Conservation (phyloP, 176 grass and related monocot genomes). For the Musa itinerans region DNA sequence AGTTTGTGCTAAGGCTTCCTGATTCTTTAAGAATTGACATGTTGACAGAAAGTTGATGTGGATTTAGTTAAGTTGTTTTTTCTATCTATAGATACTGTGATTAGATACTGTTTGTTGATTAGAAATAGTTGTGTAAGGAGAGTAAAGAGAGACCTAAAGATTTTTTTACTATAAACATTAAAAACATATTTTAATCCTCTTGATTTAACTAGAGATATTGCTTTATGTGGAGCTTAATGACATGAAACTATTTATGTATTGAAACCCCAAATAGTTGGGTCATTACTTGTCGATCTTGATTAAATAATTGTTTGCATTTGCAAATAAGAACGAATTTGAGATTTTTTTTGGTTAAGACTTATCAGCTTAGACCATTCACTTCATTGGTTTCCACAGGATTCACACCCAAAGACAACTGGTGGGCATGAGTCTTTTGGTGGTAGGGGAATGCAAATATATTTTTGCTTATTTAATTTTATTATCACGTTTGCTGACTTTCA, state of each 20-base stretch:
- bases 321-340: background rate
- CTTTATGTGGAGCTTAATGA: too few species aligned
- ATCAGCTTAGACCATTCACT: background rate
- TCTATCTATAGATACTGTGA: too few species aligned
- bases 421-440: conserved; percentile 39
- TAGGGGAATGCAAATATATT: conserved; percentile 25
- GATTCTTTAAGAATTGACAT: background rate
- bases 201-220: too few species aligned
- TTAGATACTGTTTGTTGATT: too few species aligned
- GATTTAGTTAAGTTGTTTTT: background rate
- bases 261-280: too few species aligned
- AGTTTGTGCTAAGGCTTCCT: background rate
- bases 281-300: too few species aligned
- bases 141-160: too few species aligned
- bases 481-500: conserved; percentile 9
- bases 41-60: background rate
- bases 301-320: background rate
- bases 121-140: too few species aligned
- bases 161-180: too few species aligned
- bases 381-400: conserved; percentile 34
- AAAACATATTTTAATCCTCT: too few species aligned
- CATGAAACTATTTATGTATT: too few species aligned
- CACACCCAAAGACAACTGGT: conserved; percentile 53
- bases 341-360: background rate
- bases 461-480: conserved; percentile 5